phyloP scores from a whole-genome alignment of 225 moss, liverwort and hornwort species.

The Sphagnum tenellum region DNA sequence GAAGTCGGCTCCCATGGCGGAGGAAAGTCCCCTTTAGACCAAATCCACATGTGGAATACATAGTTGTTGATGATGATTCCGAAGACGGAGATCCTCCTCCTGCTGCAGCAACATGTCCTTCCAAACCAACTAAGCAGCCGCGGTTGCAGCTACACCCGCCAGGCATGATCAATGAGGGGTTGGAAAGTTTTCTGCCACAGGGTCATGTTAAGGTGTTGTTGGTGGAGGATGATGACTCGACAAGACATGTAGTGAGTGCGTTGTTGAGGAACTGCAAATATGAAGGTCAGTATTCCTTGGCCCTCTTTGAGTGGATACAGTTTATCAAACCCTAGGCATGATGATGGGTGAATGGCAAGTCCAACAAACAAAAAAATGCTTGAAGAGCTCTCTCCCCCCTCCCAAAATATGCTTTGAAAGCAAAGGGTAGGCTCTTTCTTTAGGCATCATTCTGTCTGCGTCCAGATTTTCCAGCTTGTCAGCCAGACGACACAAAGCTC shows the following conservation, averaged over 20 bases:
- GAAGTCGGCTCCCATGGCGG: conserved; percentile 34
- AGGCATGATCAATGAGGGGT: conserved; percentile 19
- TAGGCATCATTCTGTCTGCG: no score
- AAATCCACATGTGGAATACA: conserved; percentile 31
- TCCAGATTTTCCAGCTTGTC: no score
- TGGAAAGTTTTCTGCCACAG: conserved; percentile 77
- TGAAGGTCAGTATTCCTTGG: conserved; percentile 52
- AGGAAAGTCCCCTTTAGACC: conserved; percentile 17
- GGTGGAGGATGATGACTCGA: conserved; percentile 95
- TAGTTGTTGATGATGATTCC: conserved; percentile 47
- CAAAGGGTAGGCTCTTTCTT: no score
- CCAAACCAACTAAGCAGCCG: conserved; percentile 3
- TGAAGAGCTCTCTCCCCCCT: no score
- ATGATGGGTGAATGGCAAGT: no score
- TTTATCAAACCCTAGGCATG: no score
- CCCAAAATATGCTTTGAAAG: no score
- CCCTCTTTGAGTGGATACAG: no score
- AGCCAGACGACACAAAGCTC: no score
- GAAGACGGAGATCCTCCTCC: conserved; percentile 39
- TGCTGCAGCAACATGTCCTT: conserved; percentile 12
- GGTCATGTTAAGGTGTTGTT: conserved; percentile 57
- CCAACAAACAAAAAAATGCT: no score
- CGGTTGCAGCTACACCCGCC: conserved; percentile 9
- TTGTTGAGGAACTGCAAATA: conserved; percentile 90
- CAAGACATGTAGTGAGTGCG: conserved; percentile 78